Percentiles rank a stretch among this genome's conserved stretches.
phyloP scores from a whole-genome alignment of 768 basidiomycete genomes.

The Tephrocybe sp. region DNA sequence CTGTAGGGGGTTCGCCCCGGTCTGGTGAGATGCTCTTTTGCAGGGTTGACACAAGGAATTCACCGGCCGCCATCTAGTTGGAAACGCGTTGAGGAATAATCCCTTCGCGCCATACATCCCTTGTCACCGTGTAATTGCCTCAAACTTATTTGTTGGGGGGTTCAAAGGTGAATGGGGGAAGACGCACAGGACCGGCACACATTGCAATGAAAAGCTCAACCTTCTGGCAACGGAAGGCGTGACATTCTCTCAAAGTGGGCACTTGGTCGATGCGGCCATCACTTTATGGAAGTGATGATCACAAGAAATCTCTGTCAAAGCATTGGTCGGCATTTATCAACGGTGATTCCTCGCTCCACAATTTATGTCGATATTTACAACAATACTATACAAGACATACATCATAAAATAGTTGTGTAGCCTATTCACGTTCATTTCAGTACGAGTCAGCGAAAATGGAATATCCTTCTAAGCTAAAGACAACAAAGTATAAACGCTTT shows the following conservation, averaged over 20 bases:
- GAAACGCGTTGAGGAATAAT: slow-evolving; percentile 60
- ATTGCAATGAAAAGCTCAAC: slow-evolving; percentile 46
- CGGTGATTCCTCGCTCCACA: too few relatives aligned
- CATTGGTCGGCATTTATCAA: too few relatives aligned
- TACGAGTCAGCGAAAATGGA: too few relatives aligned
- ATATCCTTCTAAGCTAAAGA: too few relatives aligned
- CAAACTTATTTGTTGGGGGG: slow-evolving; percentile 60
- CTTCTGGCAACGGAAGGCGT: slow-evolving; percentile 57
- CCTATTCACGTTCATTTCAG: too few relatives aligned
- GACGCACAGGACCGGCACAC: slow-evolving; percentile 38
- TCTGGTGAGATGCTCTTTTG: slow-evolving; percentile 61
- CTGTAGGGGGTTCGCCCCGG: slow-evolving; percentile 61
- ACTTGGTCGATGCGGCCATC: slow-evolving; percentile 26
- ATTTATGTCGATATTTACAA: too few relatives aligned
- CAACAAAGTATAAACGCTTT: too few relatives aligned
- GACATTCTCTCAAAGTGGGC: slow-evolving; percentile 43
- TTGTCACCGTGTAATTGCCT: slow-evolving; percentile 70
- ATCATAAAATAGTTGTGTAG: too few relatives aligned
- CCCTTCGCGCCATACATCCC: slow-evolving; percentile 69
- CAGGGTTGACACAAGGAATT: too few relatives aligned
- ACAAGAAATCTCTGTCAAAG: too few relatives aligned
- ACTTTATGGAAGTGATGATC: slow-evolving; percentile 22
- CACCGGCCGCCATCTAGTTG: too few relatives aligned
- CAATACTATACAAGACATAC: too few relatives aligned
- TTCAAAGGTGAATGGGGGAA: slow-evolving; percentile 63